These are phyloP conservation scores for Chalciporus sp. DNA, from an alignment of 1,284 basidiomycete species.

Conservation along the genomic window DNA sequence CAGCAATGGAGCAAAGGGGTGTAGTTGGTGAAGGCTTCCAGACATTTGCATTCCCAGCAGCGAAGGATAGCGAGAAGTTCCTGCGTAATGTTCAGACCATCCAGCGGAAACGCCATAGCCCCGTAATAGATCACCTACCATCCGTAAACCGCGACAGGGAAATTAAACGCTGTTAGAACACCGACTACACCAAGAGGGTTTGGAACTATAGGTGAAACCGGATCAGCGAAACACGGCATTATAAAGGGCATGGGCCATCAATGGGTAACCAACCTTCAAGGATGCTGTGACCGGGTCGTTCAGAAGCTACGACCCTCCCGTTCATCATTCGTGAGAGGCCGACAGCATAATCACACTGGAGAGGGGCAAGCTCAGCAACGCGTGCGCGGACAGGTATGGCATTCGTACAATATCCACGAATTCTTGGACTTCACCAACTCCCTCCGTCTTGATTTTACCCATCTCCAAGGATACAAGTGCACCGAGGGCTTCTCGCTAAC, in stretches of 20 bases:
- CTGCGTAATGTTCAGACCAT: slow-evolving; percentile 39
- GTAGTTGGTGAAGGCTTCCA: slow-evolving; percentile 96
- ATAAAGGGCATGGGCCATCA: slow-evolving; percentile 1
- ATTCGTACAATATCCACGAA: slow-evolving; percentile 84
- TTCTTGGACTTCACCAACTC: slow-evolving; percentile 92
- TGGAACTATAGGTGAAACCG: slow-evolving; percentile 57
- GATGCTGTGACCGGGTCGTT: slow-evolving; percentile 88
- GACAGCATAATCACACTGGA: slow-evolving; percentile 70
- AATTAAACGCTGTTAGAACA: slow-evolving; percentile 92
- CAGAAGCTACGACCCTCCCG: slow-evolving; percentile 82
- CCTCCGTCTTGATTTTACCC: slow-evolving; percentile 96
- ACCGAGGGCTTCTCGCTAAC: slow-evolving; percentile 78
- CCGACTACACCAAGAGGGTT: slow-evolving; percentile 94
- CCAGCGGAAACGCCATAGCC: neutral
- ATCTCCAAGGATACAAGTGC: slow-evolving; percentile 87
- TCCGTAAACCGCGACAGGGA: slow-evolving; percentile 89
- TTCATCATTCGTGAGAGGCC: slow-evolving; percentile 93
- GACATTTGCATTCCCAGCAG: slow-evolving; percentile 89
- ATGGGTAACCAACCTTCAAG: slow-evolving; percentile 64
- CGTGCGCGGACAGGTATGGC: slow-evolving; percentile 21
- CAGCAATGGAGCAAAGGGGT: slow-evolving; percentile 84
- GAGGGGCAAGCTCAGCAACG: slow-evolving; percentile 12
- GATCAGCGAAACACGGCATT: slow-evolving; percentile 9
- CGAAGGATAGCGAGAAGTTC: slow-evolving; percentile 89
- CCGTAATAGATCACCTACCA: slow-evolving; percentile 51